phyloP scores from a whole-genome alignment of 306 rosid genomes.

The Fragaria nilgerrensis region DNA sequence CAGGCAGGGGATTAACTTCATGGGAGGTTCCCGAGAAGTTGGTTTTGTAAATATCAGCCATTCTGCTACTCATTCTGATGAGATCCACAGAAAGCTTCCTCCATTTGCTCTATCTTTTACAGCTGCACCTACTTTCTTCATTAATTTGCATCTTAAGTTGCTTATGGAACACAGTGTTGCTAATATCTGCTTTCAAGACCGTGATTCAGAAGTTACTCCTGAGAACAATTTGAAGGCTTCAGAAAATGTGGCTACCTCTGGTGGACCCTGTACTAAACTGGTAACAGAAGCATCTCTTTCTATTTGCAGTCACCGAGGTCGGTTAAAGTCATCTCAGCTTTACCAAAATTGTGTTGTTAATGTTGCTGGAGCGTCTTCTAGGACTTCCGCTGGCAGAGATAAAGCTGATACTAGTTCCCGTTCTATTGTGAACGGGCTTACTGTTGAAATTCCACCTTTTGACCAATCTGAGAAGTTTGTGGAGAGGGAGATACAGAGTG shows the following conservation, averaged over 20 bases:
- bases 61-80: slow-evolving; percentile 35
- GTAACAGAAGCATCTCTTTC: slow-evolving; percentile 31
- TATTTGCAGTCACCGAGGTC: slow-evolving; percentile 30
- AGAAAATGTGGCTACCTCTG: slow-evolving; percentile 34
- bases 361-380: slow-evolving; percentile 37
- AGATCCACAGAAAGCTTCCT: slow-evolving; percentile 46
- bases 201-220: slow-evolving; percentile 28
- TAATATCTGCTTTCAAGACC: slow-evolving; percentile 44
- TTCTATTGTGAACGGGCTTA: slow-evolving; percentile 45
- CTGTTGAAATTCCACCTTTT: slow-evolving; percentile 61
- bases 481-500: slow-evolving; percentile 41
- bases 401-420: slow-evolving; percentile 45
- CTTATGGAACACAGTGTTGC: slow-evolving; percentile 63
- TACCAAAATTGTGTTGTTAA: slow-evolving; percentile 24
- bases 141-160: slow-evolving; percentile 78
- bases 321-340: slow-evolving; percentile 24
- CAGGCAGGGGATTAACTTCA: slow-evolving; percentile 54
- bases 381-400: slow-evolving; percentile 35
- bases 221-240: slow-evolving; percentile 34
- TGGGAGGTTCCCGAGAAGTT: slow-evolving; percentile 54
- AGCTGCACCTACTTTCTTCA: slow-evolving; percentile 80
- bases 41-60: slow-evolving; percentile 33
- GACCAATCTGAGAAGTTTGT: slow-evolving; percentile 50
- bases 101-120: slow-evolving; percentile 73
- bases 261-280: slow-evolving; percentile 35